phyloP scores from a whole-genome alignment of 306 rosid genomes.

The Quercus bicolor region DNA sequence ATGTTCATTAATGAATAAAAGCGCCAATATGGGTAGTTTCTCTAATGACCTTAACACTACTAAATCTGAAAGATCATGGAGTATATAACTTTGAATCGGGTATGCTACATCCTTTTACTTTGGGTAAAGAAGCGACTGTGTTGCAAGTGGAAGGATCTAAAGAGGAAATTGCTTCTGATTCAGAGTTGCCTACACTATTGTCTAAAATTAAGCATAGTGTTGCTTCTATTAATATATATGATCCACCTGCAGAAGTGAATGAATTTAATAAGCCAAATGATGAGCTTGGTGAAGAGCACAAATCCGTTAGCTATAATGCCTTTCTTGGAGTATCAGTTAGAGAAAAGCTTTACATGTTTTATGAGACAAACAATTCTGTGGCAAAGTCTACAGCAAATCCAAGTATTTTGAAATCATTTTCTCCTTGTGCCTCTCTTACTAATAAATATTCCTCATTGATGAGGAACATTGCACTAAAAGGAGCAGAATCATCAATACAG shows the following conservation, averaged over 20 bases:
- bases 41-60: too few relatives aligned
- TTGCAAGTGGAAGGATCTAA: slow-evolving; percentile 44
- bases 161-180: slow-evolving; percentile 42
- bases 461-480: slow-evolving; percentile 25
- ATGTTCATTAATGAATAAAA: too few relatives aligned
- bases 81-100: slow-evolving; percentile 33
- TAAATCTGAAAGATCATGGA: too few relatives aligned
- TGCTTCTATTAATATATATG: slow-evolving; percentile 24
- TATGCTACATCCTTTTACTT: slow-evolving; percentile 43
- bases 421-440: slow-evolving; percentile 33
- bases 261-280: slow-evolving; percentile 32
- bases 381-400: slow-evolving; percentile 28
- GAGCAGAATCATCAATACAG: slow-evolving; percentile 29
- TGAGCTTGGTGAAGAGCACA: slow-evolving; percentile 29
- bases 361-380: slow-evolving; percentile 38
- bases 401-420: slow-evolving; percentile 33
- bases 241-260: slow-evolving; percentile 24
- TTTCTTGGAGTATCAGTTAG: slow-evolving; percentile 52
- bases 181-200: slow-evolving; percentile 32
- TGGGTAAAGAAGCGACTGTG: slow-evolving; percentile 41
- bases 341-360: slow-evolving; percentile 79
- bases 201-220: slow-evolving; percentile 24
- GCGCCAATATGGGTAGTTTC: too few relatives aligned
- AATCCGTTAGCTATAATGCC: slow-evolving; percentile 23
- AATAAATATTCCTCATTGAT: slow-evolving; percentile 35